Conservation (phyloP, 169 alveolate species). For the Plasmodium fragile region DNA sequence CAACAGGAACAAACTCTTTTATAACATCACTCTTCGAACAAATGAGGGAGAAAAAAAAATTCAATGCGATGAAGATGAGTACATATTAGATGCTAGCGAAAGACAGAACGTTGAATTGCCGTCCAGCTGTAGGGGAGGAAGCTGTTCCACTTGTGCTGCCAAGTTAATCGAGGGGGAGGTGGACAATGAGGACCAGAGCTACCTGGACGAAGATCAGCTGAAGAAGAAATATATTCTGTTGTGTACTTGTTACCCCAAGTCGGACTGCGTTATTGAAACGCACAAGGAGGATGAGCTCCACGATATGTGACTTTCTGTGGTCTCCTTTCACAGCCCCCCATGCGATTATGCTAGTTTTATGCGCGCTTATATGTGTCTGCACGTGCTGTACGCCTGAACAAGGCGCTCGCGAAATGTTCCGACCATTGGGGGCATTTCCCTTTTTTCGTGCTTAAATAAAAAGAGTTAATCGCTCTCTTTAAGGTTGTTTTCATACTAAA, state of each 20-base stretch:
- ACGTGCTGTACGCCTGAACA: not conserved
- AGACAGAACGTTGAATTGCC: conserved; percentile 90
- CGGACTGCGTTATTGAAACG: conserved; percentile 89
- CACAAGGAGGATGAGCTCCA: conserved; percentile 89
- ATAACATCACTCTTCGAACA: conserved; percentile 71
- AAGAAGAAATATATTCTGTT: conserved; percentile 84
- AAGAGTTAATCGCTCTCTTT: not conserved
- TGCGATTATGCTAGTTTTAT: not conserved
- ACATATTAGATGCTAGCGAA: conserved; percentile 90
- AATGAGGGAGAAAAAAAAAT: conserved; percentile 85
- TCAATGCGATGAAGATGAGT: conserved; percentile 89
- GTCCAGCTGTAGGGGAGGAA: conserved; percentile 91
- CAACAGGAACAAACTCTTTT: conserved; percentile 44
- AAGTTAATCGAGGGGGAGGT: conserved; percentile 85
- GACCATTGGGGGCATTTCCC: not conserved
- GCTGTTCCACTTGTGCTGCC: conserved; percentile 92
- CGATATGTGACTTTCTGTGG: conserved; percentile 4
- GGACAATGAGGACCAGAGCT: conserved; percentile 88
- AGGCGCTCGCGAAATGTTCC: not conserved
- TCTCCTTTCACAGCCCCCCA: not conserved
- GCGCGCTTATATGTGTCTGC: not conserved
- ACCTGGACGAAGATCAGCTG: conserved; percentile 85
- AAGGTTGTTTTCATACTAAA: not conserved
- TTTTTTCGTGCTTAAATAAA: not conserved
- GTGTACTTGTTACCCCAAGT: conserved; percentile 89